A percentile compares a stretch with the other conserved stretches of the same genome.
phyloP scores from a whole-genome alignment of 129 eudicot genomes.

The Saposhnikovia divaricata region DNA sequence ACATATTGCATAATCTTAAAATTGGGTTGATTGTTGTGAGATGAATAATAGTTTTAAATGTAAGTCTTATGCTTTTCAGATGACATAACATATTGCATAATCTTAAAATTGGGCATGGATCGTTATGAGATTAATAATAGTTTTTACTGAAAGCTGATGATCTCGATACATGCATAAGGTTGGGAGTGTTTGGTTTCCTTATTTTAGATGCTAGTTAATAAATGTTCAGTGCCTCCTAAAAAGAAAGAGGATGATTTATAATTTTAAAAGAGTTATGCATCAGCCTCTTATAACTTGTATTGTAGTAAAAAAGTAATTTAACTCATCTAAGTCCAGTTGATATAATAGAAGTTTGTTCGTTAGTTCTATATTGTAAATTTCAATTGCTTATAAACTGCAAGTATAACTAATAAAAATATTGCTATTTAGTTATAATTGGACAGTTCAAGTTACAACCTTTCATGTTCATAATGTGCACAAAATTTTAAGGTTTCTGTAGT shows the following conservation, averaged over 20 bases:
- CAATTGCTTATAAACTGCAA: not conserved
- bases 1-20: not conserved
- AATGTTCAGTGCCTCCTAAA: not conserved
- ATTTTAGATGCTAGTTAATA: not conserved
- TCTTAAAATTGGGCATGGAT: not conserved
- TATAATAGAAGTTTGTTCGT: not conserved
- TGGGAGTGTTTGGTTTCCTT: not conserved
- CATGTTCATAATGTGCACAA: not conserved
- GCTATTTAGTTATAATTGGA: not conserved
- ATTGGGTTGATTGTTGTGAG: not conserved
- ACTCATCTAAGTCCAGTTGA: not conserved
- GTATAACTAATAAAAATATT: not conserved
- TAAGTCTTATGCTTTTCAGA: slow-evolving; percentile 27
- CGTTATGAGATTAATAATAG: not conserved
- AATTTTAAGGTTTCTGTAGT: not conserved
- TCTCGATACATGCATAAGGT: not conserved
- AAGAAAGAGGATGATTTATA: not conserved
- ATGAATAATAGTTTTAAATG: slow-evolving; percentile 12
- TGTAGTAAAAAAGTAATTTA: not conserved
- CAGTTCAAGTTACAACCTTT: not conserved
- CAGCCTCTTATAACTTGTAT: not conserved
- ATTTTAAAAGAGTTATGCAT: not conserved
- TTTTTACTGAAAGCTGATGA: not conserved
- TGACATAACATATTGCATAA: not conserved
- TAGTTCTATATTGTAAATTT: not conserved